phyloP scores from a whole-genome alignment of 2,329 filamentous ascomycete genomes.

The Helminthosporium solani region DNA sequence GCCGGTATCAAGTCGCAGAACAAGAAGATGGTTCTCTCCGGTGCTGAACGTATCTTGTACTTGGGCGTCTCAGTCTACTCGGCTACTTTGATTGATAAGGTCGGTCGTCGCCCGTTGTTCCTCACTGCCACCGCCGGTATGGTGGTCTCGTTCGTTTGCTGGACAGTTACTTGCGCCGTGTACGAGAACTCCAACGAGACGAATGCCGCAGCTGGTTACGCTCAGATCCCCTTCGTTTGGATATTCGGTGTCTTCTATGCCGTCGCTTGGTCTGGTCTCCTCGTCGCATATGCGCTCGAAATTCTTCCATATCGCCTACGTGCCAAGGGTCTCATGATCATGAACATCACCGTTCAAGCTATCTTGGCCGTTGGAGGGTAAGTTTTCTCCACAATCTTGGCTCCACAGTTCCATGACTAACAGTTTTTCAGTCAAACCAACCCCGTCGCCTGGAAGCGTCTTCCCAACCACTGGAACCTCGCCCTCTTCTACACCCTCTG shows the following conservation, averaged over 20 bases:
- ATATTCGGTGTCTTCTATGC: constrained; percentile 55
- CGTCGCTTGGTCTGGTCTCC: constrained; percentile 59
- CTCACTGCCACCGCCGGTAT: constrained; percentile 44
- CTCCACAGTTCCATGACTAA: neutral
- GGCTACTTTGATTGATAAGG: constrained; percentile 55
- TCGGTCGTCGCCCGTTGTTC: constrained; percentile 60
- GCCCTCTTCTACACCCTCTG: constrained; percentile 66
- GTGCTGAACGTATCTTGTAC: constrained; percentile 60
- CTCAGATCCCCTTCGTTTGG: constrained; percentile 54
- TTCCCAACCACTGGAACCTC: constrained; percentile 60
- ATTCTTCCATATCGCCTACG: constrained; percentile 53
- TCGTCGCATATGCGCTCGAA: constrained; percentile 56
- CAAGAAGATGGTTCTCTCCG: constrained; percentile 45
- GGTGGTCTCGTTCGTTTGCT: constrained; percentile 38
- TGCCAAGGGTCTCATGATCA: constrained; percentile 53
- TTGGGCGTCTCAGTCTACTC: constrained; percentile 58
- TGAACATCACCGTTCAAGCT: constrained; percentile 66
- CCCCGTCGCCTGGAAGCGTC: constrained; percentile 61
- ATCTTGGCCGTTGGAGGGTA: constrained; percentile 58
- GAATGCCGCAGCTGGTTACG: constrained; percentile 43
- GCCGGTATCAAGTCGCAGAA: constrained; percentile 57
- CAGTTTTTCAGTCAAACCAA: constrained; percentile 52
- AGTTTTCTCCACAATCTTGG: neutral
- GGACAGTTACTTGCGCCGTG: constrained; percentile 33
- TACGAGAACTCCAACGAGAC: constrained; percentile 26